A percentile compares a stretch with the other conserved stretches of the same genome.
phyloP scores from a whole-genome alignment of 768 basidiomycete genomes.

The Lentinula raphanica region DNA sequence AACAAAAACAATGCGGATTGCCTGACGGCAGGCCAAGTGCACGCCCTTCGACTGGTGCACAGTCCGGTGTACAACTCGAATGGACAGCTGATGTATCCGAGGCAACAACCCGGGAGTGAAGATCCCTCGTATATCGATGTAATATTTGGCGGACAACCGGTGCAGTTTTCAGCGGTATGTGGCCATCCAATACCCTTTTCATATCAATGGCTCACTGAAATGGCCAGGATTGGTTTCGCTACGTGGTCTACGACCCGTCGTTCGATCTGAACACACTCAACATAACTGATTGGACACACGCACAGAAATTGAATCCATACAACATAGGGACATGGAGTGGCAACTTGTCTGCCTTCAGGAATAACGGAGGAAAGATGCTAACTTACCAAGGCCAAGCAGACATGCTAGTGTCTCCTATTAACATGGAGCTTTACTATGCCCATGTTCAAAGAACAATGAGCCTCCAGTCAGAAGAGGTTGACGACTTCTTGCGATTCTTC shows the following conservation, averaged over 20 bases:
- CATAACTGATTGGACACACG: neutral
- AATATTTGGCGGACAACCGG: neutral
- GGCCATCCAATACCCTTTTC: neutral
- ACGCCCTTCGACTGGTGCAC: constrained; percentile 10
- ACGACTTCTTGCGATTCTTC: constrained; percentile 20
- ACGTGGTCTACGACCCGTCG: neutral
- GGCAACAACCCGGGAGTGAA: constrained; percentile 13
- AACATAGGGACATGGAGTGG: constrained; percentile 10
- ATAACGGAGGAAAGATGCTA: constrained; percentile 17
- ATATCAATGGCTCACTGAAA: neutral
- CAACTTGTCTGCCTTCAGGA: constrained; percentile 9
- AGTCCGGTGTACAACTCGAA: constrained; percentile 9
- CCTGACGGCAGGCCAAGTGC: constrained; percentile 12
- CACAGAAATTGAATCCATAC: neutral
- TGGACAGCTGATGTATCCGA: constrained; percentile 9
- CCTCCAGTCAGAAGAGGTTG: constrained; percentile 7
- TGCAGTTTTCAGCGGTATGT: neutral
- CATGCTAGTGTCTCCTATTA: constrained; percentile 13
- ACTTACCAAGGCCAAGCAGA: constrained; percentile 15
- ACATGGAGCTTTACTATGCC: constrained; percentile 11
- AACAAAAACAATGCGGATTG: constrained; percentile 5
- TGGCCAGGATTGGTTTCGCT: neutral
- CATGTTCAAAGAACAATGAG: constrained; percentile 14
- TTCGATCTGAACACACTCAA: neutral
- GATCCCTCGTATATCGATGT: neutral